phyloP scores from a whole-genome alignment of 768 basidiomycete species.

The button mushroom (Agaricus bisporus) region DNA sequence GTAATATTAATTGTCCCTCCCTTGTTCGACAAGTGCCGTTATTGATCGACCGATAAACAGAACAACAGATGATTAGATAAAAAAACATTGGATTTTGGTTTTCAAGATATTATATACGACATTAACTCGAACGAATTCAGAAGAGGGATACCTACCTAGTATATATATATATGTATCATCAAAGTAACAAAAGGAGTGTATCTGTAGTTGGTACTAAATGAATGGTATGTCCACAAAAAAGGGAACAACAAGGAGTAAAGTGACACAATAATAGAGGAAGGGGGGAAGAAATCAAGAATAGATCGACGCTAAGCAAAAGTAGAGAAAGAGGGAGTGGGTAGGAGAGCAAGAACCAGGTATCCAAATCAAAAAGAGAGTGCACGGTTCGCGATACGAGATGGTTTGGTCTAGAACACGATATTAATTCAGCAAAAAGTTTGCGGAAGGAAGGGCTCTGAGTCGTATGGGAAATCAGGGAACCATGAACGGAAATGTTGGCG shows the following conservation, averaged over 20 bases:
- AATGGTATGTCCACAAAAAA: slow-evolving; percentile 7
- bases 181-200: not conserved
- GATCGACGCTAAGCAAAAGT: not conserved
- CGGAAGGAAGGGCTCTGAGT: slow-evolving; percentile 3
- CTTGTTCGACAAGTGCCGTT: no score
- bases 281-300: not conserved
- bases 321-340: not conserved
- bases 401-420: not conserved
- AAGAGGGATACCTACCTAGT: not conserved
- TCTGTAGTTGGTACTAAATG: slow-evolving; percentile 6
- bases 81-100: no score
- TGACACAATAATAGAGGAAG: not conserved
- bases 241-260: not conserved
- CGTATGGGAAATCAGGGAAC: slow-evolving; percentile 9
- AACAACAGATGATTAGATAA: no score
- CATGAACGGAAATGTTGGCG: slow-evolving; percentile 8
- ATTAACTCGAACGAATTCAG: slow-evolving; percentile 5
- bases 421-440: slow-evolving; percentile 3
- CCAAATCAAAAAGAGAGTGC: not conserved
- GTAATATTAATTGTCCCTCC: no score
- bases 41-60: no score
- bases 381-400: not conserved
- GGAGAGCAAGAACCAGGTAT: not conserved
- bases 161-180: not conserved
- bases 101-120: not conserved